These are phyloP conservation scores for Vitis riparia DNA, from an alignment of 164 flowering plant genomes.

Conservation along the genomic window DNA sequence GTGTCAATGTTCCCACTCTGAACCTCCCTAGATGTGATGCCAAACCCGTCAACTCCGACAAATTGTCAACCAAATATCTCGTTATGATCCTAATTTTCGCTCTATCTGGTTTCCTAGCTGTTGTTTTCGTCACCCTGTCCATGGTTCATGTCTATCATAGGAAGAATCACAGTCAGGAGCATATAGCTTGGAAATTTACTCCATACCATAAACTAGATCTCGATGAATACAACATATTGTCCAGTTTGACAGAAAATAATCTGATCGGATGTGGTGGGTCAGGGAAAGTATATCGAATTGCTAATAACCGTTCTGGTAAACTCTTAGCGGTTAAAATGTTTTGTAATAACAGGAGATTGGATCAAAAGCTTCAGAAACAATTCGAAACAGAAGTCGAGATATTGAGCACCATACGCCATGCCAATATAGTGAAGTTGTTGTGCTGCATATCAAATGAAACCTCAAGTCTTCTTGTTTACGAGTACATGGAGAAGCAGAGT, in stretches of 20 bases:
- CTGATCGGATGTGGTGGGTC: no score
- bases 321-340: no score
- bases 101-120: constrained; percentile 11
- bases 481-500: constrained; percentile 83
- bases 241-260: no score
- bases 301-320: no score
- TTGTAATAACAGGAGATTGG: no score
- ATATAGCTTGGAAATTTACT: constrained; percentile 46
- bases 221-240: no score
- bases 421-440: constrained; percentile 72
- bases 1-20: constrained; percentile 32
- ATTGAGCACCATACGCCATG: constrained; percentile 65
- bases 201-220: no score
- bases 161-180: constrained; percentile 28
- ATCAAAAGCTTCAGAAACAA: constrained; percentile 48
- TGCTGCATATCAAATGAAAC: constrained; percentile 73
- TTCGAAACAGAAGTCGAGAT: constrained; percentile 71
- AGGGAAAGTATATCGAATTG: no score
- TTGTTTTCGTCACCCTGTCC: constrained; percentile 20
- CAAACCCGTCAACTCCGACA: not conserved
- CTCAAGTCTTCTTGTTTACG: constrained; percentile 82
- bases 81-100: constrained; percentile 34
- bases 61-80: constrained; percentile 27
- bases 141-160: constrained; percentile 25
- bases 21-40: constrained; percentile 30